phyloP scores from a whole-genome alignment of 306 rosid genomes.

The Mimosa pudica region DNA sequence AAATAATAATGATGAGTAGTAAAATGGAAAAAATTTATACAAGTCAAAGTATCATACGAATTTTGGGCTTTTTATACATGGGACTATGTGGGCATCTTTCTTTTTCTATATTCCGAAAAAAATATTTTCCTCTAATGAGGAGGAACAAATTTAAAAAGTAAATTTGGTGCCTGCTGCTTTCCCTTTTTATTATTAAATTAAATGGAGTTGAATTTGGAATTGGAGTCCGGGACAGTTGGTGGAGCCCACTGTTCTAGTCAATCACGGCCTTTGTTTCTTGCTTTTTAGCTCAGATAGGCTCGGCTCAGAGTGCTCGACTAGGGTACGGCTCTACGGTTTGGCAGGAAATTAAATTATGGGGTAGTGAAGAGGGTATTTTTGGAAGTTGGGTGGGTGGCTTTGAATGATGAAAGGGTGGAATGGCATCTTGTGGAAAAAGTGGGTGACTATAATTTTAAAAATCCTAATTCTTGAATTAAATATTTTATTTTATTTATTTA shows the following conservation, averaged over 20 bases:
- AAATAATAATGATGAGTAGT: no score
- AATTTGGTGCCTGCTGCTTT: constrained; percentile 45
- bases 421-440: neutral
- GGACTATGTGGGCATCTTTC: no score
- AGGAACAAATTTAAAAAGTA: neutral
- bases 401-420: constrained; percentile 5
- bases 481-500: neutral
- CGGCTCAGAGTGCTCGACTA: neutral
- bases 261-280: constrained; percentile 46
- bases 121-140: neutral
- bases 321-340: constrained; percentile 38
- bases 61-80: no score
- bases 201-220: constrained; percentile 51
- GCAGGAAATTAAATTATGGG: constrained; percentile 23
- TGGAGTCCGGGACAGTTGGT: constrained; percentile 66
- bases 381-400: constrained; percentile 4
- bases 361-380: constrained; percentile 36
- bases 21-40: no score
- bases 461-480: no score
- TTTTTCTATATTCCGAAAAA: constrained; percentile 23
- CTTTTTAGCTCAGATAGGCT: constrained; percentile 43
- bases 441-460: neutral
- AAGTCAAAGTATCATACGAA: no score
- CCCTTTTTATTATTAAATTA: constrained; percentile 34
- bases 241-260: constrained; percentile 58